These are phyloP conservation scores for Pyricularia grisea DNA, from an alignment of 2,329 filamentous ascomycete genomes.

Conservation along the genomic window DNA sequence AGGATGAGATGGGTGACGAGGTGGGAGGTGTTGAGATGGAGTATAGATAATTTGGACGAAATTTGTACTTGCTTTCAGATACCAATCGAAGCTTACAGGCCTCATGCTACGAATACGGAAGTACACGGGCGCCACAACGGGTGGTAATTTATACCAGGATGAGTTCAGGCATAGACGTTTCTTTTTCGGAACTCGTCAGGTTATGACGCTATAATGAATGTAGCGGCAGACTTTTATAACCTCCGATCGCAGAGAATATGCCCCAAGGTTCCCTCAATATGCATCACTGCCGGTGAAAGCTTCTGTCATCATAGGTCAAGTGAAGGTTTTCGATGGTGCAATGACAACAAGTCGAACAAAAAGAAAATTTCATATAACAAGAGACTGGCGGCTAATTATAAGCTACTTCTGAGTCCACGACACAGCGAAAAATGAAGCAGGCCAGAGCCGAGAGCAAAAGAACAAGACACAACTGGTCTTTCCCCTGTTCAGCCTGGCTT, in stretches of 20 bases:
- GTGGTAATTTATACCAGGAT: background rate
- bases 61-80: background rate
- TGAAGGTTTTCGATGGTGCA: background rate
- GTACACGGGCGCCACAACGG: background rate
- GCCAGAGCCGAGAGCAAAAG: background rate
- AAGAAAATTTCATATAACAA: background rate
- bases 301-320: too few species aligned
- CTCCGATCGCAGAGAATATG: too few species aligned
- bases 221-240: background rate
- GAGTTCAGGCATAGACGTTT: background rate
- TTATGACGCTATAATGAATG: background rate
- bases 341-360: background rate
- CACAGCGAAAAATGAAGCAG: background rate
- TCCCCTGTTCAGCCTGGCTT: background rate
- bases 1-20: constrained; percentile 31
- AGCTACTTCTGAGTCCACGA: background rate
- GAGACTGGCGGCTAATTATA: background rate
- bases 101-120: background rate
- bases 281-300: too few species aligned
- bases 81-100: background rate
- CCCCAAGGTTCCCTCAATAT: too few species aligned
- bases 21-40: constrained; percentile 30
- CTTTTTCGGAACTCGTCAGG: background rate
- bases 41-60: constrained; percentile 12
- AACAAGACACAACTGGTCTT: background rate